Conservation (phyloP, 1,284 basidiomycete genomes). For the Trichosporon coremiiforme region DNA sequence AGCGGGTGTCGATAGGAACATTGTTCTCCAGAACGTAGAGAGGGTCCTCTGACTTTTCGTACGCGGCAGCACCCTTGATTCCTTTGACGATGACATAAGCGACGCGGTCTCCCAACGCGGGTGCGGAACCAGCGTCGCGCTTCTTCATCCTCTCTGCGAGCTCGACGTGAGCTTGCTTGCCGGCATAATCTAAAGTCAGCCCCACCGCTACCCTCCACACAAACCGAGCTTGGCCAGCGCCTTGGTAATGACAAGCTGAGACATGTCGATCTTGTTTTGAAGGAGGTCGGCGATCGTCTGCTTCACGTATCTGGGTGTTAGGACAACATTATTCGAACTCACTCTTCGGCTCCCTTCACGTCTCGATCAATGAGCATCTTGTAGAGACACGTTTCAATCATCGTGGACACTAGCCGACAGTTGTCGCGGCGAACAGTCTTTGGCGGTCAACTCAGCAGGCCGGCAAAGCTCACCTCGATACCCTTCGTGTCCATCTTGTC, state of each 20-base stretch:
- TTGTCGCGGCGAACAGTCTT: conserved; percentile 96
- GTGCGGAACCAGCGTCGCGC: conserved; percentile 91
- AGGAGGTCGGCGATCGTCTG: conserved; percentile 87
- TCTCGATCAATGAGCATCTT: conserved; percentile 95
- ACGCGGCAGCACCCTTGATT: conserved; percentile 93
- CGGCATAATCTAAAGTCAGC: conserved; percentile 43
- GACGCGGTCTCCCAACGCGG: conserved; percentile 89
- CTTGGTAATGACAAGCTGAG: conserved; percentile 95
- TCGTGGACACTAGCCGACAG: conserved; percentile 89
- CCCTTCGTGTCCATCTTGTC: conserved; percentile 99
- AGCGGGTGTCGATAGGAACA: conserved; percentile 92
- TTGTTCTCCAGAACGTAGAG: conserved; percentile 95
- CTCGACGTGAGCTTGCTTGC: conserved; percentile 93
- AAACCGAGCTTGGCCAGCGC: conserved; percentile 81
- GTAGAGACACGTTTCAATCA: conserved; percentile 93
- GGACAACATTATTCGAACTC: conserved; percentile 41
- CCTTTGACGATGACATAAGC: conserved; percentile 97
- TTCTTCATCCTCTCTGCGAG: conserved; percentile 91
- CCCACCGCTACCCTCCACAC: conserved; percentile 35
- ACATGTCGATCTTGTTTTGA: conserved; percentile 96
- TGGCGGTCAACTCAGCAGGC: conserved; percentile 19
- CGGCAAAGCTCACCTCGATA: conserved; percentile 71
- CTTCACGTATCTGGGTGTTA: conserved; percentile 74
- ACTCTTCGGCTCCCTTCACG: conserved; percentile 88
- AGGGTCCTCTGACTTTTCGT: conserved; percentile 95